Evolutionary conservation across 768 basidiomycete genomes (phyloP), one percentile per base, ranked within the genome.

Genomic region (Lactifluus hygrophoroides): DNA sequence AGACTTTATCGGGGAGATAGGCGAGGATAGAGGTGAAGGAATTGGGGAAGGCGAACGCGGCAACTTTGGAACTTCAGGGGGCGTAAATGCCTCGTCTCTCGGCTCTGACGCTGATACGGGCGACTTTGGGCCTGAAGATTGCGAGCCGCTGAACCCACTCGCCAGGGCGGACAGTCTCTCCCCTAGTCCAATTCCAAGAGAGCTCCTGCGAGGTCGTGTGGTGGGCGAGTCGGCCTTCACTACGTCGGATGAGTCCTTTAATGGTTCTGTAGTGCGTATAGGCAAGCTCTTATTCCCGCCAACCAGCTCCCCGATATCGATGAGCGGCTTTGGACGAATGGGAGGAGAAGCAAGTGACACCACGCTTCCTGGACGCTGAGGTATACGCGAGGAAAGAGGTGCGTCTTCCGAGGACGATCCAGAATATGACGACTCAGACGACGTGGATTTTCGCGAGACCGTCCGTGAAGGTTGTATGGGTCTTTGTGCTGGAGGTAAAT

Each of bases 321-420:
- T 75, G 21, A 79, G 69, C 1, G 78, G 78, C 61, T 76, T 79
- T 9, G 68, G 19, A n/a, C 74, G 70, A 40, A 64, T 64, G 13
- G 52, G 56, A 25, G 57, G 45, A 0, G 69, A 71, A 23, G 30
- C 50, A 51, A 70, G 68, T 19, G 73, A 70, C 5, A 62, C 61
- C 10, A 84, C 76, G 62, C 84, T 86, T 17, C 84, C 86, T 16
- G 88, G 86, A 35, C 88, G 77, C 48, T 75, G 77, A 11, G 88
- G 74, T 7, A 86, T 71, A 35, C 88, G 74, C 1, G 73, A 75
- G 0, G 85, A 83, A 35, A 91, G 75, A 13, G 88, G 88, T 2
- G 82, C 78, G 63, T 84, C 75, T 57, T 86, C 79, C 1, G 69
- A 73, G n/a, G 76, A 75, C 52, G 80, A 82, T 25, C 77, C 32